Conservation (phyloP, 2,329 filamentous ascomycete species). For the Trichoderma arundinaceum region DNA sequence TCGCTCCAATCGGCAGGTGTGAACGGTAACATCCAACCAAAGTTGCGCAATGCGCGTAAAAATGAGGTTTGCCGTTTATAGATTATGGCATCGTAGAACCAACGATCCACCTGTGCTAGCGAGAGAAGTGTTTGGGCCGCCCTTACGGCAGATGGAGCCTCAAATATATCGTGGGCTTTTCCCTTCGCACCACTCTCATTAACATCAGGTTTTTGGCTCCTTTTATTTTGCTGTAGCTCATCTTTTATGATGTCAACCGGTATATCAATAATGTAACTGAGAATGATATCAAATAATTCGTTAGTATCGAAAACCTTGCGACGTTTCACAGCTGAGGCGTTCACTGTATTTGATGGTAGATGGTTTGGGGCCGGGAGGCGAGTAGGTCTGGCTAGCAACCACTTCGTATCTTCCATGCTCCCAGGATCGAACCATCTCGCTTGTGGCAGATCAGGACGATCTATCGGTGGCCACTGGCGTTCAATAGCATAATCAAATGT, state of each 20-base stretch:
- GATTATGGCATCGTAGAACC: constrained; percentile 14
- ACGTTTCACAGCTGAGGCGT: background rate
- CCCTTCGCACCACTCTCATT: no score
- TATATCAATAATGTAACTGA: constrained; percentile 12
- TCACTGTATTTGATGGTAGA: background rate
- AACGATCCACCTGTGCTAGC: constrained; percentile 8
- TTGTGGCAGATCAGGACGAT: background rate
- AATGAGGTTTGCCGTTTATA: constrained; percentile 6
- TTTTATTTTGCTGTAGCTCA: background rate
- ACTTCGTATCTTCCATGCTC: constrained; percentile 17
- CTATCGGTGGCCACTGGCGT: background rate
- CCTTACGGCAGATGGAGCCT: background rate
- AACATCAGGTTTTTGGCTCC: background rate
- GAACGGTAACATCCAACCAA: constrained; percentile 24
- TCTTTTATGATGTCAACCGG: background rate
- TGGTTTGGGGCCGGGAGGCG: background rate
- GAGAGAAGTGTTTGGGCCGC: constrained; percentile 6
- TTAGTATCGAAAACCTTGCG: constrained; percentile 9
- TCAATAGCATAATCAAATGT: background rate
- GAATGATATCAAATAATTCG: constrained; percentile 10
- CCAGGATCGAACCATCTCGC: constrained; percentile 9
- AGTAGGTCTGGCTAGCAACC: constrained; percentile 5
- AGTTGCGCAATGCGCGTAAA: constrained; percentile 13
- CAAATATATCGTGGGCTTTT: background rate
- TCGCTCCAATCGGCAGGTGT: constrained; percentile 21